Evolutionary conservation across 2,329 filamentous ascomycete species (phyloP).

Genomic region (Lecanicillium sp.): DNA sequence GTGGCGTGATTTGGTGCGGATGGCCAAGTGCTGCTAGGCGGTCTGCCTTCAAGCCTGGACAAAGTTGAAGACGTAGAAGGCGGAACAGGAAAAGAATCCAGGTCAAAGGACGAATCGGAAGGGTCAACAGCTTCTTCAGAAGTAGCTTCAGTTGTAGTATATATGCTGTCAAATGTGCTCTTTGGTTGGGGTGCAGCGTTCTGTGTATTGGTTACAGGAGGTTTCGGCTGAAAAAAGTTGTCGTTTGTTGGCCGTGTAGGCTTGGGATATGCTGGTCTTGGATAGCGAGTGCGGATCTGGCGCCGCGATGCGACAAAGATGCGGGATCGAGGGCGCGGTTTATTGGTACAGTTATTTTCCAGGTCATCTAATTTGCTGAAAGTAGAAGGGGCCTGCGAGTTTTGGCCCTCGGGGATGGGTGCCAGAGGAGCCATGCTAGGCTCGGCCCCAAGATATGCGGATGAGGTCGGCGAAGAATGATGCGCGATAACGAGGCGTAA

Average conservation of each 20-base stretch:
- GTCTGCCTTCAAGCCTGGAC: not conserved
- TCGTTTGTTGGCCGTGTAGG: not conserved
- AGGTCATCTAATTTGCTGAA: conserved; percentile 12
- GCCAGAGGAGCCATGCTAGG: conserved; percentile 25
- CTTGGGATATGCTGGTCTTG: conserved; percentile 2
- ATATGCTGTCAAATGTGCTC: conserved; percentile 3
- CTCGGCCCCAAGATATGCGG: not conserved
- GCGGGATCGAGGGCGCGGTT: conserved; percentile 22
- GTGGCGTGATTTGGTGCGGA: not conserved
- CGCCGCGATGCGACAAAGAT: conserved; percentile 23
- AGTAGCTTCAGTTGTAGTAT: conserved; percentile 3
- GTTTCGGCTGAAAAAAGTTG: no score
- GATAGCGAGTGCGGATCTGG: conserved; percentile 19
- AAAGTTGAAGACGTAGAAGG: conserved; percentile 13
- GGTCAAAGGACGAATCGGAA: conserved; percentile 19
- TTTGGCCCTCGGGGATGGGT: conserved; percentile 23
- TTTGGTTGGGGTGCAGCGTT: not conserved
- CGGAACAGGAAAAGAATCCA: conserved; percentile 21
- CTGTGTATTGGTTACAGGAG: no score
- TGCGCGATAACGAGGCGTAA: conserved; percentile 14
- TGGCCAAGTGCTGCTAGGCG: not conserved
- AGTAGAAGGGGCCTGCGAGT: conserved; percentile 17
- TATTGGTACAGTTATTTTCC: conserved; percentile 17
- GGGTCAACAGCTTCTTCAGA: conserved; percentile 1
- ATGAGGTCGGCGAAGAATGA: conserved; percentile 12